phyloP scores from a whole-genome alignment of 345 rosid species.

The Lepidium didymum region DNA sequence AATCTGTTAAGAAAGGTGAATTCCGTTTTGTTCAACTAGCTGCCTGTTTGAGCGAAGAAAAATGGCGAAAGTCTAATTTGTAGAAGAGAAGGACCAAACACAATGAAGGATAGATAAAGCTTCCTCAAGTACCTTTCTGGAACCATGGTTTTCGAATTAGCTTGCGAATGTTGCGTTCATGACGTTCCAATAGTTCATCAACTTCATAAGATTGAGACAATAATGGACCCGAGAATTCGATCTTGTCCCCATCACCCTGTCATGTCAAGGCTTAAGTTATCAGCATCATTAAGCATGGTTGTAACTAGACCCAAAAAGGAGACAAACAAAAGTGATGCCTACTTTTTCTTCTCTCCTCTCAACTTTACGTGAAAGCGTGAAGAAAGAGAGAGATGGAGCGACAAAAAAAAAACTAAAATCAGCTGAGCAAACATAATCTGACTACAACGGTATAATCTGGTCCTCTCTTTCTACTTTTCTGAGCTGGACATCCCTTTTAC shows the following conservation, averaged over 20 bases:
- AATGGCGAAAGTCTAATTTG: background rate
- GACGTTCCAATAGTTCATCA: constrained; percentile 70
- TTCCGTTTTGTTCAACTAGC: background rate
- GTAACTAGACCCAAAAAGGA: constrained; percentile 7
- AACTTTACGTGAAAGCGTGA: constrained; percentile 17
- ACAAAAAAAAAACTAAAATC: background rate
- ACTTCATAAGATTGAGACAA: constrained; percentile 65
- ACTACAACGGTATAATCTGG: constrained; percentile 1
- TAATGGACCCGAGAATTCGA: constrained; percentile 85
- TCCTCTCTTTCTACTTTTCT: constrained; percentile 12
- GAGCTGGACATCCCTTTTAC: background rate
- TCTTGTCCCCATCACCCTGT: constrained; percentile 75
- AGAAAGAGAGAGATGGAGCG: background rate
- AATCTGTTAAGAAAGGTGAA: background rate
- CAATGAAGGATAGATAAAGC: background rate
- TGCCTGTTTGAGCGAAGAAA: background rate
- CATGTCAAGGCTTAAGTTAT: constrained; percentile 30
- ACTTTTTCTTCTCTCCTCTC: constrained; percentile 18
- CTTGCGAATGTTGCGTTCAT: constrained; percentile 77
- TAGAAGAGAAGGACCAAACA: background rate
- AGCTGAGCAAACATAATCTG: constrained; percentile 23
- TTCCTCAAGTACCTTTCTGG: constrained; percentile 51
- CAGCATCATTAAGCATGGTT: constrained; percentile 28
- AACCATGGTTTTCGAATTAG: constrained; percentile 87
- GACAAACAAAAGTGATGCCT: constrained; percentile 17